Percentiles rank a stretch among this genome's conserved stretches.
Evolutionary conservation across 1,284 basidiomycete genomes (phyloP).

Genomic region (Exobasidium rhododendri): DNA sequence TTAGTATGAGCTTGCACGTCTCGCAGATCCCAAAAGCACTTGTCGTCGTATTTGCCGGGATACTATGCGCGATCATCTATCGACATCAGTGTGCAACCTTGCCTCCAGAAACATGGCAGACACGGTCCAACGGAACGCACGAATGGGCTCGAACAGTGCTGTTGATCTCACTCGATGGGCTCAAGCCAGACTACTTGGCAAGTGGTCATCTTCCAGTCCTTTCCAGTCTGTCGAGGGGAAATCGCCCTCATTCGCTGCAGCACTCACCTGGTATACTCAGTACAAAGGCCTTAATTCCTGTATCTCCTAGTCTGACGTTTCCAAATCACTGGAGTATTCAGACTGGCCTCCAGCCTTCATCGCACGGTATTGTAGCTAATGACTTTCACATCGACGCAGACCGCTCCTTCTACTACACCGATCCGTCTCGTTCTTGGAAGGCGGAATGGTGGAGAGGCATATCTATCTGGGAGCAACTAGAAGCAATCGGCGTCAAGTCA

Average conservation of each 20-base stretch:
- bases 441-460: constrained; percentile 31
- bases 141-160: constrained; percentile 10
- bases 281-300: constrained; percentile 64
- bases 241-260: too few species aligned
- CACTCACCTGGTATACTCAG: not conserved
- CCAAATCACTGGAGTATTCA: constrained; percentile 58
- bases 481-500: constrained; percentile 20
- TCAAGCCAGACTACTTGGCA: constrained; percentile 11
- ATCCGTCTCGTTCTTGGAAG: constrained; percentile 27
- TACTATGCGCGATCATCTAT: too few species aligned
- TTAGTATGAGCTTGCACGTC: too few species aligned
- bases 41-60: too few species aligned
- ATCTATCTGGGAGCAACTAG: constrained; percentile 33
- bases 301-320: constrained; percentile 86
- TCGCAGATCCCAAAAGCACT: too few species aligned
- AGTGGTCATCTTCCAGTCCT: not conserved
- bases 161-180: constrained; percentile 15
- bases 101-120: not conserved
- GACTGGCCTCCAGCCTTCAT: constrained; percentile 56
- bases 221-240: not conserved
- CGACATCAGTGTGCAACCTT: too few species aligned
- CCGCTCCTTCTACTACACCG: constrained; percentile 34
- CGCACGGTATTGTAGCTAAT: constrained; percentile 82
- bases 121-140: constrained; percentile 13
- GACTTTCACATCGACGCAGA: constrained; percentile 64